Evolutionary conservation across 495 filamentous ascomycete genomes (phyloP), one percentile per base, ranked within the genome.

Genomic region (Trypethelium eluteriae): DNA sequence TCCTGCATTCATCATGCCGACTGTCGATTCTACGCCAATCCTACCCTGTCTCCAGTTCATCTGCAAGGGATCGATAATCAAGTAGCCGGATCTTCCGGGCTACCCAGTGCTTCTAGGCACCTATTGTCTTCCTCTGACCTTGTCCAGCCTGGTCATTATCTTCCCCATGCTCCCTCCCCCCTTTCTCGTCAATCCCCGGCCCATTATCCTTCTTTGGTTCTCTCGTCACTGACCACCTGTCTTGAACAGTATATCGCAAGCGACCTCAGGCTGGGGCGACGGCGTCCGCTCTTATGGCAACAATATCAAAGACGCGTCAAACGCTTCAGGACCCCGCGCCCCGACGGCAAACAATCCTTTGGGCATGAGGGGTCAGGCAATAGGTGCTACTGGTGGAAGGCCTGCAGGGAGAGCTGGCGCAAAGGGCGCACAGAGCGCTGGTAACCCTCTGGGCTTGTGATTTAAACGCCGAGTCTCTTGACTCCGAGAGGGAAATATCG

Each of bases 271-370:
- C 56, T 81, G 77, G 76, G 80, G 75, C 38, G 72, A 77, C 67
- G 74, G 75, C 66, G 77, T 79, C 34, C 77, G 77, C 65, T 76
- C 78, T 61, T 79, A 78, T 66, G 80, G 78, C 44, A 82, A 82
- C 73, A 74, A 73, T 63, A 75, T 82, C 68, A 81, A 79, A 57
- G 80, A 82, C 67, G 70, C 70, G 2, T 79, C 79, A 0, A 76
- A 74, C 11, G 79, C 79, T 4, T 70, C 62, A 0, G 80, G 80
- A 2, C 1, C 67, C 2, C 69, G 80, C 9, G 69, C 73, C 2
- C 65, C 73, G 12, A 81, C 80, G 0, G 74, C 75, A 0, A 70
- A 66, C 12, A 82, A 82, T 61, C 80, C 80, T 0, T 61, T 82
- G 0, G 80, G 80, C 3, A 68, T 82, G 41, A 62, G 69, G 12